Evolutionary conservation across 768 basidiomycete genomes (phyloP).

Genomic region (Leucocoprinus leucothites): DNA sequence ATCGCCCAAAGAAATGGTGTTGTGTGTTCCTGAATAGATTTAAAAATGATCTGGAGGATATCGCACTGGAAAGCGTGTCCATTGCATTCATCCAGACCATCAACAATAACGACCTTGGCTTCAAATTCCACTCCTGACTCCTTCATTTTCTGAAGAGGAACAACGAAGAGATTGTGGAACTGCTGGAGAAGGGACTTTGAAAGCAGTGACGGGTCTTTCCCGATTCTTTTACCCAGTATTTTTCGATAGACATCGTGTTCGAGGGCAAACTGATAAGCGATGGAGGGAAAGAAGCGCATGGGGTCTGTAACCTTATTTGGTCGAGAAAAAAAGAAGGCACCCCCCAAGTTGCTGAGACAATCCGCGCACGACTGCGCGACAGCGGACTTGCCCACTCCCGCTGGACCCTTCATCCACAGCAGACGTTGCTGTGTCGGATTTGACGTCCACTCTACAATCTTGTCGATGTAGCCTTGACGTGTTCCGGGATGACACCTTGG

Average conservation of each 20-base stretch:
- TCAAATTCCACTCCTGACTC: too few species aligned
- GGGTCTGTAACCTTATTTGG: background rate
- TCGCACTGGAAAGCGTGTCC: background rate
- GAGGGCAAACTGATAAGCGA: background rate
- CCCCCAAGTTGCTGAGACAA: background rate
- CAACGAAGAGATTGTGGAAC: background rate
- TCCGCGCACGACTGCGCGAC: slow-evolving; percentile 5
- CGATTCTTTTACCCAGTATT: background rate
- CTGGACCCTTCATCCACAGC: slow-evolving; percentile 2
- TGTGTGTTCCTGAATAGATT: background rate
- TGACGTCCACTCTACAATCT: slow-evolving; percentile 21
- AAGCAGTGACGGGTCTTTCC: background rate
- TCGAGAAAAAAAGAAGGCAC: background rate
- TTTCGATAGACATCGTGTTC: background rate
- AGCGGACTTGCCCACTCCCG: slow-evolving; percentile 3
- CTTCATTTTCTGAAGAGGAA: background rate
- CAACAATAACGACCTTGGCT: background rate
- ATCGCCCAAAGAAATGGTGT: slow-evolving; percentile 1
- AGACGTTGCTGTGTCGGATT: background rate
- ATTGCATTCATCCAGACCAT: slow-evolving; percentile 2
- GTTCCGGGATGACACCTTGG: slow-evolving; percentile 5
- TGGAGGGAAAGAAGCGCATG: background rate
- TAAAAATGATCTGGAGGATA: background rate
- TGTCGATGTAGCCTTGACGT: slow-evolving; percentile 44
- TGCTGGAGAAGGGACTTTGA: background rate